Percentiles rank a stretch among this genome's conserved stretches.
Evolutionary conservation across 768 basidiomycete species (phyloP).

Genomic region (Mrakia frigida): DNA sequence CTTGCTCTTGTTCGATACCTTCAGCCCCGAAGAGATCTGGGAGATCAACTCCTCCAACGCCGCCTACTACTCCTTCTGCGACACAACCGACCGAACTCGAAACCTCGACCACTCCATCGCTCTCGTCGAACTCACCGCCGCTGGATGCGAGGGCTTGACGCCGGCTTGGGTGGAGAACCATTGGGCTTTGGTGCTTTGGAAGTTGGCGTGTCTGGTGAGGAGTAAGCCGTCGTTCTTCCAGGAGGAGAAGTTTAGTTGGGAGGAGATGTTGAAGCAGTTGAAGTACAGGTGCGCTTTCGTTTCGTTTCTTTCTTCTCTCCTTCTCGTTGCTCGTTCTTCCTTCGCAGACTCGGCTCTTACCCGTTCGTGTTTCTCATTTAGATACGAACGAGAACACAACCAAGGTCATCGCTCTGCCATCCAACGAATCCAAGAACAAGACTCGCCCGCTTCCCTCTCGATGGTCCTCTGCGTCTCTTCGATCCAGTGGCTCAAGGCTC

Average conservation of each 20-base stretch:
- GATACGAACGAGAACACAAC: conserved; percentile 84
- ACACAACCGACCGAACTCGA: background rate
- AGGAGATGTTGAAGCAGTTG: conserved; percentile 73
- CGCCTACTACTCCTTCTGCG: conserved; percentile 25
- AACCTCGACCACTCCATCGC: background rate
- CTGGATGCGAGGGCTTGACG: conserved; percentile 38
- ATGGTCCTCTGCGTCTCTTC: conserved; percentile 80
- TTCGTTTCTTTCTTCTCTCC: background rate
- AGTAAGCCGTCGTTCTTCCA: conserved; percentile 62
- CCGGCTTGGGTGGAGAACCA: conserved; percentile 87
- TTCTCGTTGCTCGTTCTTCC: background rate
- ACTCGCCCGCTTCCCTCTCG: conserved; percentile 69
- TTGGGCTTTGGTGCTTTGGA: conserved; percentile 88
- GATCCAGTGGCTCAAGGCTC: conserved; percentile 53
- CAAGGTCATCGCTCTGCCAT: conserved; percentile 71
- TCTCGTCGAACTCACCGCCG: conserved; percentile 6
- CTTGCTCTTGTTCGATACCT: background rate
- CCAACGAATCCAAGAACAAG: conserved; percentile 73
- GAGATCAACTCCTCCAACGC: conserved; percentile 22
- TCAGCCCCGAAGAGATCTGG: conserved; percentile 30
- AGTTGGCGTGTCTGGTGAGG: conserved; percentile 75
- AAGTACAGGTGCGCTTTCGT: conserved; percentile 63
- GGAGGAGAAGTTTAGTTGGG: conserved; percentile 67
- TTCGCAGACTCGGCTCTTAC: too few relatives aligned
- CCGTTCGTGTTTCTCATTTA: conserved; percentile 44